Evolutionary conservation across 1,284 basidiomycete species (phyloP).

Genomic region (Takashimella koratensis): DNA sequence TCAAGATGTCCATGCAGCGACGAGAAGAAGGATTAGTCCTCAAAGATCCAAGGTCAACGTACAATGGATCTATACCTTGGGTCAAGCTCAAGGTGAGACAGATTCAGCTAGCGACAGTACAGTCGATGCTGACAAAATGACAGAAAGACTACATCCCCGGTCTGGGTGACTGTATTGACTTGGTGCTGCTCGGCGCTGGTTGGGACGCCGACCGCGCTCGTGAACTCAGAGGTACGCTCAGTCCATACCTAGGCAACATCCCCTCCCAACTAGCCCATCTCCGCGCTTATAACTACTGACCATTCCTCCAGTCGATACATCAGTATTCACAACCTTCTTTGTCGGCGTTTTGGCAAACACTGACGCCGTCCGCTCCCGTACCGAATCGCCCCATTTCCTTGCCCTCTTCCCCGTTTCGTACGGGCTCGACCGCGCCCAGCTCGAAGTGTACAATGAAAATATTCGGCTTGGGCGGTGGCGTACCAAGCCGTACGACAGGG

Average conservation of each 20-base stretch:
- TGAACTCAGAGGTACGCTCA: conserved; percentile 62
- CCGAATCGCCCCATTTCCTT: conserved; percentile 58
- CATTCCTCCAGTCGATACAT: conserved; percentile 59
- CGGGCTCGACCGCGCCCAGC: conserved; percentile 60
- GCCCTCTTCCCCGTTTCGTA: conserved; percentile 71
- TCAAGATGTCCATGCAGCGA: too few species aligned
- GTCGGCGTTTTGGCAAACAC: conserved; percentile 53
- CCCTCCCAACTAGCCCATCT: too few species aligned
- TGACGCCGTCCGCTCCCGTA: conserved; percentile 14
- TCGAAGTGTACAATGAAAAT: conserved; percentile 67
- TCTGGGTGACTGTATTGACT: conserved; percentile 74
- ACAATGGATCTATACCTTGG: conserved; percentile 68
- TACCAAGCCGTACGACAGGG: conserved; percentile 32
- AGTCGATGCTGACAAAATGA: conserved; percentile 31
- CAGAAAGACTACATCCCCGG: conserved; percentile 80
- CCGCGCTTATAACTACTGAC: not conserved
- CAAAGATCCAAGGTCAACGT: conserved; percentile 64
- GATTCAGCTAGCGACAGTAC: too few species aligned
- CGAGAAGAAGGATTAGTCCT: conserved; percentile 63
- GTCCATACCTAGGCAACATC: too few species aligned
- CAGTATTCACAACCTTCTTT: conserved; percentile 72
- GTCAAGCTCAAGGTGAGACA: conserved; percentile 61
- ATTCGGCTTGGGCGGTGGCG: conserved; percentile 53
- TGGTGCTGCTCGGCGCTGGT: conserved; percentile 67
- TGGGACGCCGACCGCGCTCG: conserved; percentile 75